Base-by-base conservation (phyloP, 306 rosid species). In the Prunus mira region DNA sequence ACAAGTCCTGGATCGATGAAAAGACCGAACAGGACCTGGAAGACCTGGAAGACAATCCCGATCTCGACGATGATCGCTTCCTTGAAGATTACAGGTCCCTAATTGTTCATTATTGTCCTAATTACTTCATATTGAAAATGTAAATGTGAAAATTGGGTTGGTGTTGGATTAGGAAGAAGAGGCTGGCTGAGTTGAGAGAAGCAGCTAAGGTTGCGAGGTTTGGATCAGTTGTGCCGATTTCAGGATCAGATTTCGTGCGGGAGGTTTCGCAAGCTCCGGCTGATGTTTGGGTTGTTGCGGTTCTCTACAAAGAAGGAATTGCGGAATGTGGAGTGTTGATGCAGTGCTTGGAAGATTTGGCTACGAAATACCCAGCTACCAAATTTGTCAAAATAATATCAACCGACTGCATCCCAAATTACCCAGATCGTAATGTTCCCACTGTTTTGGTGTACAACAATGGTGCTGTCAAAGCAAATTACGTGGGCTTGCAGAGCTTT, bases 181-280 rank as follows among this genome's bases (percentile, higher is more conserved):
- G 98, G 81, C 80, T 95, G 81, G 80, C 85, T 10, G 97, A 95
- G 88, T 78, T 95, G 83, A 91, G 93, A 79, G 98, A 95, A 82
- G 87, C 88, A 76, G 93, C 85, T 22, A 95, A 92, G 75, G 67
- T 95, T 73, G 82, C 89, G 50, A 92, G 84, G 86, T 95, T 88
- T 75, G 98, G 98, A 70, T 90, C 97, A 0, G 86, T 92, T 54
- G 80, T 86, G 76, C 93, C 96, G 1, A 95, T 95, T 75, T 92
- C 98, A 10, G 98, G 98, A 71, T 86, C 98, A 34, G 98, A 95
- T 86, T 95, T 95, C 12, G 84, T 92, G 84, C 96, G 98, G 27
- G 98, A 95, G 86, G 98, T 95, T 74, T 95, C 97, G 0, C 98
- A 92, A 73, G 98, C 98, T 83, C 90, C 96, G 27, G 79, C 98